Evolutionary conservation across 305 asterid species (phyloP).

Genomic region (Solanum hybrid): DNA sequence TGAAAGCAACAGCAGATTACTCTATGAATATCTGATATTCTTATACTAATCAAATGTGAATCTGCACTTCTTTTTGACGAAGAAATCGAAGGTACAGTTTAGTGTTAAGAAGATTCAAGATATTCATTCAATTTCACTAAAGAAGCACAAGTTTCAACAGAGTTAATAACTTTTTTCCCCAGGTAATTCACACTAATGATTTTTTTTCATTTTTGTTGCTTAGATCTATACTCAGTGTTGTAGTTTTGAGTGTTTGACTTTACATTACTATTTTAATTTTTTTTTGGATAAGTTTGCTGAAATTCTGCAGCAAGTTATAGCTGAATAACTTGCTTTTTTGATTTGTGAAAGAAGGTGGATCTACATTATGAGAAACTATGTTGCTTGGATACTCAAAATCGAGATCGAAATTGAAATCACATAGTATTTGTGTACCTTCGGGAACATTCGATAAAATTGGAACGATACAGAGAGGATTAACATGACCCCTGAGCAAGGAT

Average conservation of each 20-base stretch:
- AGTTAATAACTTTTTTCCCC: not conserved
- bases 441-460: slow-evolving; percentile 33
- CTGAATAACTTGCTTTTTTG: not conserved
- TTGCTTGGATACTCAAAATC: not conserved
- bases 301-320: not conserved
- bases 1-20: not conserved
- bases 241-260: not conserved
- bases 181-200: not conserved
- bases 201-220: not conserved
- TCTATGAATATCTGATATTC: not conserved
- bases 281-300: not conserved
- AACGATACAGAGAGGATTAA: slow-evolving; percentile 31
- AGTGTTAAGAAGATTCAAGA: not conserved
- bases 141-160: not conserved
- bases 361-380: not conserved
- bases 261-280: not conserved
- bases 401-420: not conserved
- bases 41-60: not conserved
- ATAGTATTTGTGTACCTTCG: not conserved
- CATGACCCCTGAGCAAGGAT: slow-evolving; percentile 32
- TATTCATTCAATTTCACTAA: not conserved
- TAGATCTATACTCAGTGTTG: not conserved
- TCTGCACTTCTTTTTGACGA: not conserved
- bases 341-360: not conserved
- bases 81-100: not conserved